Base-by-base conservation (phyloP, 2,329 filamentous ascomycete species). In the Dothideomycetes sp. region DNA sequence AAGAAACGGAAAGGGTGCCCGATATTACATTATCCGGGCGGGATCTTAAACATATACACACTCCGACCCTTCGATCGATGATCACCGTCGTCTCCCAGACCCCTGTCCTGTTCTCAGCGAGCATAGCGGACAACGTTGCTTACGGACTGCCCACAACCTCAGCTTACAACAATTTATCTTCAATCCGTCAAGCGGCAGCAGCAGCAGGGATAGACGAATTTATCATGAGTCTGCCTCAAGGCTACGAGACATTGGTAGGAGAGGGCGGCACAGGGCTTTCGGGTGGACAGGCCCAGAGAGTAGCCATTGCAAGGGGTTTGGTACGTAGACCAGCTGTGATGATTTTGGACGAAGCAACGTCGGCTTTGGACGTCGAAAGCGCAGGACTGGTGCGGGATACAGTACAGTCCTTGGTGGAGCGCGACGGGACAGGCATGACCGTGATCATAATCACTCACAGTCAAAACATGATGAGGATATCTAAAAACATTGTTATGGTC, bases 281-380 rank as follows among this genome's bases (percentile, higher is more conserved):
- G 0, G 86, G 85, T 0, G 89, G 89, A 0, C 88, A 95, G 58
- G 76, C 80, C 0, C 88, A 95, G 57, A 72, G 86, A 1, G 60
- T 95, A 2, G 80, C 79, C 15, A 87, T 95, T 45, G 86, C 88
- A 0, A 70, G 88, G 1, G 86, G 87, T 0, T 65, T 95, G 0
- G 71, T 83, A 0, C 72, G 85, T 0, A 66, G 70, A 11, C 87
- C 87, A 0, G 70, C 73, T 28, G 66, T 95, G 2, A 63, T 95
- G 12, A 72, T 95, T 2, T 64, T 95, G 2, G 89, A 96, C 52
- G 88, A 95, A 62, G 84, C 87, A 1, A 95, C 88, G 0, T 84
- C 79, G 18, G 81, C 82, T 1, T 67, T 96, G 0, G 88, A 95
- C 53, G 69, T 71, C 0, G 74, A 80, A 49, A 80, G 73, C 27